Conservation (phyloP, 768 basidiomycete species). For the Pisolithus sp. region DNA sequence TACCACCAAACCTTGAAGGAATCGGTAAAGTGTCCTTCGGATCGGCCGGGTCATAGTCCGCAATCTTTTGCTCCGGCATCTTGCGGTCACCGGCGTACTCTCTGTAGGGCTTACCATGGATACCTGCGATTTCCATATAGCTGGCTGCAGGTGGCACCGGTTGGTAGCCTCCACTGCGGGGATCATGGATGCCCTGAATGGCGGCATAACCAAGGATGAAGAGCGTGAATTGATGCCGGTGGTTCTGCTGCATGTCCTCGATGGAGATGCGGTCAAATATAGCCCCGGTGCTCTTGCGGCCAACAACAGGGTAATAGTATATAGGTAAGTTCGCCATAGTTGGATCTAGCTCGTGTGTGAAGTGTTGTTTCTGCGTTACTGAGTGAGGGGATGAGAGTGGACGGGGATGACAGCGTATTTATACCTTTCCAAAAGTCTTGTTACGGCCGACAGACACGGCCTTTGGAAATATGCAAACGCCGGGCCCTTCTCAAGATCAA, state of each 20-base stretch:
- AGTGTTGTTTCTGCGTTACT: no score
- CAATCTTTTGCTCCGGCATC: conserved; percentile 3
- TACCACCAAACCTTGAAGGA: conserved; percentile 25
- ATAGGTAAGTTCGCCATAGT: no score
- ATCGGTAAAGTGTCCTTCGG: conserved; percentile 20
- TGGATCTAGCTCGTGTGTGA: no score
- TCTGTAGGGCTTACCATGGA: conserved; percentile 15
- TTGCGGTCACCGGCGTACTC: conserved; percentile 21
- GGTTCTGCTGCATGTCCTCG: conserved; percentile 11
- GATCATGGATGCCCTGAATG: conserved; percentile 3
- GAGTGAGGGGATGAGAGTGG: no score
- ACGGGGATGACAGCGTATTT: no score
- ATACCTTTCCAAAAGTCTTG: no score
- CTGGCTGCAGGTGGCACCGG: conserved; percentile 4
- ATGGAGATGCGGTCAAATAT: conserved; percentile 19
- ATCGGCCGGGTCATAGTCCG: conserved; percentile 15
- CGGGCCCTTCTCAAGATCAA: no score
- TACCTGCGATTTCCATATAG: conserved; percentile 20
- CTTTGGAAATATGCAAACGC: no score
- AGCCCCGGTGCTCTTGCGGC: conserved; percentile 11
- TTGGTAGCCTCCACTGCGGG: neutral
- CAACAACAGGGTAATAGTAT: conserved; percentile 16
- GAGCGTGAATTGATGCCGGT: conserved; percentile 21
- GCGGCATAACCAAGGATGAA: conserved; percentile 19
- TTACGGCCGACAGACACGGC: no score